Conservation (phyloP, 768 basidiomycete genomes). For the Pholiota molesta region DNA sequence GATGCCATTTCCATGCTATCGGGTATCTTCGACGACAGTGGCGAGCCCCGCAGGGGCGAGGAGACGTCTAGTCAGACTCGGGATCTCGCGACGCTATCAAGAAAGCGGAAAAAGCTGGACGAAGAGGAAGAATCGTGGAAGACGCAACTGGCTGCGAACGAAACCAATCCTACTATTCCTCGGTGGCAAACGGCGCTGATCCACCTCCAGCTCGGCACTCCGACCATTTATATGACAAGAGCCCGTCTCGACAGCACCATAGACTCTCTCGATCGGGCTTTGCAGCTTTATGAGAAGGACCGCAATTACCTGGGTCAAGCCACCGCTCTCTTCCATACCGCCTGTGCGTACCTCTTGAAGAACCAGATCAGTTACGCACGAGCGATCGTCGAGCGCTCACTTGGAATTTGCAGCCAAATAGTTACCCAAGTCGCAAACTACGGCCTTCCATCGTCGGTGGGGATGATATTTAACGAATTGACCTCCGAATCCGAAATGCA, state of each 20-base stretch:
- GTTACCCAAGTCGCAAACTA: neutral
- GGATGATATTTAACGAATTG: slow-evolving; percentile 5
- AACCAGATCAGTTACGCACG: slow-evolving; percentile 5
- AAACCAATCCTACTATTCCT: neutral
- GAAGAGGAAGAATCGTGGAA: neutral
- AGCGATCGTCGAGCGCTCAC: neutral
- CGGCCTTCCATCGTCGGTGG: neutral
- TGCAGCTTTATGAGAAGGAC: neutral
- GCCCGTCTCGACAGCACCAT: neutral
- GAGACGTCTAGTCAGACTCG: neutral
- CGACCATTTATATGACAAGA: slow-evolving; percentile 2
- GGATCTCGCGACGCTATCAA: neutral
- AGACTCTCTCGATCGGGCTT: neutral
- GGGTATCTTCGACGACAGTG: neutral
- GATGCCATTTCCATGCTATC: neutral
- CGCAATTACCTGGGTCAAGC: slow-evolving; percentile 1
- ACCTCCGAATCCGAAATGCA: slow-evolving; percentile 3
- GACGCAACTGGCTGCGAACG: neutral
- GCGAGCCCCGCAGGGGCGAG: neutral
- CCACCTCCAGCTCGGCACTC: neutral
- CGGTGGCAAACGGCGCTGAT: neutral
- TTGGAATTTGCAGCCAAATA: neutral
- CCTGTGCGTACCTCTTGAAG: neutral
- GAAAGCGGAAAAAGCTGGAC: neutral
- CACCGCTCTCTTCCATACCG: slow-evolving; percentile 8